phyloP scores from a whole-genome alignment of 805 yeast genomes.

The Metschnikowia lunata region DNA sequence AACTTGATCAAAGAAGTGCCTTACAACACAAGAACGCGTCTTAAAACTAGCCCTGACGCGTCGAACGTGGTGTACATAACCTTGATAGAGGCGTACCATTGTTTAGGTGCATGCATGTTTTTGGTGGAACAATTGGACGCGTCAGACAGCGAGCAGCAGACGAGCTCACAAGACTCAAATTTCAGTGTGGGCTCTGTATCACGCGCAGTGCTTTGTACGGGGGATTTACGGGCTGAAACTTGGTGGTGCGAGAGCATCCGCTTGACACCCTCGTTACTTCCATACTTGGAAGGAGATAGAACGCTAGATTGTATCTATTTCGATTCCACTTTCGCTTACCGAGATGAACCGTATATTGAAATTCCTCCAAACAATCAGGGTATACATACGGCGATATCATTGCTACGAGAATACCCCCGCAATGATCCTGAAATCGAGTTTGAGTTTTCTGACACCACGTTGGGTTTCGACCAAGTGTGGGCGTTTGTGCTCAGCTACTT shows the following conservation, averaged over 20 bases:
- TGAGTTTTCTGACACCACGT: constrained; percentile 34
- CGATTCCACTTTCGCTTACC: constrained; percentile 50
- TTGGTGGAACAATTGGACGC: constrained; percentile 32
- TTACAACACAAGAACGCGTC: constrained; percentile 17
- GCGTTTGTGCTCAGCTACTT: constrained; percentile 27
- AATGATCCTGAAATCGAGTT: constrained; percentile 37
- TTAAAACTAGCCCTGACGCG: constrained; percentile 16
- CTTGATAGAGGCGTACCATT: constrained; percentile 49
- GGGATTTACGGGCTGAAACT: constrained; percentile 53
- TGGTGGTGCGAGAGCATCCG: constrained; percentile 45
- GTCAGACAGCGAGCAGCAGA: background rate
- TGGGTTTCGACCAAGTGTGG: constrained; percentile 57
- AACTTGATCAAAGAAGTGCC: constrained; percentile 18
- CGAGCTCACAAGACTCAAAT: background rate
- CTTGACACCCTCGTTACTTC: constrained; percentile 38
- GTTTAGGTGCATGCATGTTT: constrained; percentile 58
- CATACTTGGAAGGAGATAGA: constrained; percentile 34
- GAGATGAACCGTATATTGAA: constrained; percentile 47
- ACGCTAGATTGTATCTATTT: constrained; percentile 44
- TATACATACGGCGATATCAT: constrained; percentile 25
- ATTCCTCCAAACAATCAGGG: constrained; percentile 43
- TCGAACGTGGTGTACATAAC: constrained; percentile 29
- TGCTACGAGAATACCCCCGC: constrained; percentile 41
- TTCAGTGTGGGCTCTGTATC: background rate
- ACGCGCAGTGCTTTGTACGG: constrained; percentile 45